Evolutionary conservation across 306 rosid species (phyloP), one percentile per base, ranked within the genome.

Genomic region (Rosa persica): DNA sequence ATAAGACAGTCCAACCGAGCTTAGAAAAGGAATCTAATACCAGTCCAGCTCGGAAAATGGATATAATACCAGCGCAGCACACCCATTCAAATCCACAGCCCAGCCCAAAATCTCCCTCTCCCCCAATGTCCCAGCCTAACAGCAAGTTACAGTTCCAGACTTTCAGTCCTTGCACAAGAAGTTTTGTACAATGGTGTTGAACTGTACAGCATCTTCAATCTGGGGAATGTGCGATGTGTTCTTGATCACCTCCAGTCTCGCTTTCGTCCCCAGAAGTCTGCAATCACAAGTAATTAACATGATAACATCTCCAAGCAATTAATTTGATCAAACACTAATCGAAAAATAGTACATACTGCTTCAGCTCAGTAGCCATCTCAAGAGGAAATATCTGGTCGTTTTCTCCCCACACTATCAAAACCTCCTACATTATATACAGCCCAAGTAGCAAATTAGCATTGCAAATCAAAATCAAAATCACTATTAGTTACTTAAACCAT

Each of bases 381-480:
- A 92, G 55, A 0, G 96, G 98, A 88, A 92, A 92, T 77, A 95
- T 79, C 49, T 58, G 77, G 77, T 95, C 98, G 25, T 81, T 83
- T 15, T 92, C 93, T 44, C 98, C 98, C 98, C 97, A 92, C 30
- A 95, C 27, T 39, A 92, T 73, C 78, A 95, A 82, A 55, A 91
- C 98, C 81, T 92, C 98, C 97, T 92, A 82, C 8, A 16, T 7
- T 15, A 27, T 25, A 25, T 12, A 12, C 25, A n/a, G 1, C 30
- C 17, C 23, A 23, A 40, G 2, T 52, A 6, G 4, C 30, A 42
- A 42, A 10, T 60, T 12, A 52, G 40, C 8, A 72, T 20, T 64
- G 42, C 42, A 64, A 64, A 34, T 64, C 10, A 62, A 62, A 62
- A 5, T 27, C 3, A 12, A 12, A 12, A 27, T 27, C 5, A 12